These are phyloP conservation scores for Calonectria crousiana DNA, from an alignment of 2,329 filamentous ascomycete genomes.

Conservation along the genomic window DNA sequence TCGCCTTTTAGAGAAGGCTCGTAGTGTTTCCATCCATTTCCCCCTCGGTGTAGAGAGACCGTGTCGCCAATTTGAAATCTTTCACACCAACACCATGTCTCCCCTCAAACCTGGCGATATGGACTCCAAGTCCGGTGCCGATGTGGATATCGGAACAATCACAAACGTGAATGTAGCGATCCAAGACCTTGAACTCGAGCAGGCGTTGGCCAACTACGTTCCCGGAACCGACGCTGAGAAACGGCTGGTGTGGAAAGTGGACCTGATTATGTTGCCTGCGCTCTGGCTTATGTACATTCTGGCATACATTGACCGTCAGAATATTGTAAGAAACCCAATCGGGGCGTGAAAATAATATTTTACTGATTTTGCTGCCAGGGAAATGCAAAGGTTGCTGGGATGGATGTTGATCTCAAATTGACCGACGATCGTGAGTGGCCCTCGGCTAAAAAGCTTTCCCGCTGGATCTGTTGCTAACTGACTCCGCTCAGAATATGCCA, in stretches of 20 bases:
- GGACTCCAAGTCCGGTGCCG: neutral
- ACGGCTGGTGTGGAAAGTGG: slow-evolving; percentile 49
- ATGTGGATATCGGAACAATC: slow-evolving; percentile 21
- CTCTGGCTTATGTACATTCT: slow-evolving; percentile 64
- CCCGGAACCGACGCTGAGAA: slow-evolving; percentile 40
- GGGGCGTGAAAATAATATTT: neutral
- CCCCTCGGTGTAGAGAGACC: neutral
- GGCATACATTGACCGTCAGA: slow-evolving; percentile 46
- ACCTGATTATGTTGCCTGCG: slow-evolving; percentile 56
- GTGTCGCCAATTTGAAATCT: neutral
- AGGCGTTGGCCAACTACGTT: slow-evolving; percentile 44
- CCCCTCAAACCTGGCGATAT: slow-evolving; percentile 2
- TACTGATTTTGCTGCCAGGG: slow-evolving; percentile 42
- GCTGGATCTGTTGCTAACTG: neutral
- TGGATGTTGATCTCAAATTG: slow-evolving; percentile 59
- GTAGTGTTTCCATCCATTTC: neutral
- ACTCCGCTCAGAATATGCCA: slow-evolving; percentile 55
- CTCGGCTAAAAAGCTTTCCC: neutral
- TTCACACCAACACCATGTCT: neutral
- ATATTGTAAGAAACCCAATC: slow-evolving; percentile 38
- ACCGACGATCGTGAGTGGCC: slow-evolving; percentile 48
- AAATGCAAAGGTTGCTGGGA: slow-evolving; percentile 65
- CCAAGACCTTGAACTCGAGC: slow-evolving; percentile 39
- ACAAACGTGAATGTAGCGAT: slow-evolving; percentile 22
- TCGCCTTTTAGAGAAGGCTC: neutral